Evolutionary conservation across 805 yeast genomes (phyloP).

Genomic region (Zygoascus ofunaensis): DNA sequence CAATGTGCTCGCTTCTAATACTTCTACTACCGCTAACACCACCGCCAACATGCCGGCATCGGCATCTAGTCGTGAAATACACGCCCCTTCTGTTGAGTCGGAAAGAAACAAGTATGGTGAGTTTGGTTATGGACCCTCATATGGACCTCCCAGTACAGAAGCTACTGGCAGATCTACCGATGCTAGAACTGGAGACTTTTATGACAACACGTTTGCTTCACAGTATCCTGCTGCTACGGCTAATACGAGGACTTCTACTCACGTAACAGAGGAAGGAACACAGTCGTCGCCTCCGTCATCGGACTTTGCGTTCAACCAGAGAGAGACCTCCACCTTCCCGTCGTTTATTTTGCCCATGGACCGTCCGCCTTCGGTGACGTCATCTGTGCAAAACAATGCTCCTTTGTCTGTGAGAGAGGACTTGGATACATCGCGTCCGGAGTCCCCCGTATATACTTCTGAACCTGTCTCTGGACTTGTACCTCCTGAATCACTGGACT

Average conservation of each 20-base stretch:
- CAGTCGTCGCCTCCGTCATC: constrained; percentile 24
- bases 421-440: constrained; percentile 36
- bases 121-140: not conserved
- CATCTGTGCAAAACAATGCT: constrained; percentile 87
- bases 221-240: constrained; percentile 23
- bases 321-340: constrained; percentile 16
- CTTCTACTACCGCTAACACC: constrained; percentile 1
- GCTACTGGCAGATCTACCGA: not conserved
- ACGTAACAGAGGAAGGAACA: constrained; percentile 22
- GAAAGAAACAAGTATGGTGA: not conserved
- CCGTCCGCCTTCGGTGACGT: constrained; percentile 74
- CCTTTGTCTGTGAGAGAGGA: constrained; percentile 79
- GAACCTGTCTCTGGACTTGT: constrained; percentile 27
- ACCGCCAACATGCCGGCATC: constrained; percentile 2
- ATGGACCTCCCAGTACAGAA: not conserved
- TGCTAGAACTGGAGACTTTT: constrained; percentile 12
- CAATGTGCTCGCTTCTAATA: not conserved
- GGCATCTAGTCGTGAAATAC: not conserved
- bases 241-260: constrained; percentile 13
- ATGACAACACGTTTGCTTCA: constrained; percentile 18
- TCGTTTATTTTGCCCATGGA: constrained; percentile 38
- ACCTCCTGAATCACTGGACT: constrained; percentile 17
- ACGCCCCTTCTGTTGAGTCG: not conserved
- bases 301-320: constrained; percentile 15
- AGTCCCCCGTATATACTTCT: constrained; percentile 31